Base-by-base conservation (phyloP, 768 basidiomycete species). In the Russula compacta region DNA sequence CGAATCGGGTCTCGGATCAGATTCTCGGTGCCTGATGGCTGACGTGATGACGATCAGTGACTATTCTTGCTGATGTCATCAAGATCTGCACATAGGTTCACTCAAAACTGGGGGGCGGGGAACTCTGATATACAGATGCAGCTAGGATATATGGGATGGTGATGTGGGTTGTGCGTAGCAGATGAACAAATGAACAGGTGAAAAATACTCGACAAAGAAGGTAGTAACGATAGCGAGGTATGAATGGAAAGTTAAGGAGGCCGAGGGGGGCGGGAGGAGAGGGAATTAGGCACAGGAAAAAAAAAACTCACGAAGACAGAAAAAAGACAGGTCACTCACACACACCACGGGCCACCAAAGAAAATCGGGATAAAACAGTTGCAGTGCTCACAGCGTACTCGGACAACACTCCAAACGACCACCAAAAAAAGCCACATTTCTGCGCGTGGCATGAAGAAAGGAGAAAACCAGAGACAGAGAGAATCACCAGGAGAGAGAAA, bases 111-210 rank as follows among this genome's bases (percentile, higher is more conserved):
- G 24, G 24, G 24, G 24, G 24, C n/a, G 24, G 24, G 24, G 24
- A 29, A 29, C 24, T 29, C 24, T 29, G 24, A 29, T 29, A 64
- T 64, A 66, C 64, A 66, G 62, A 66, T 66, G 65, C 65, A 66
- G 65, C 57, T 64, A 64, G 65, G 63, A 59, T 65, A 64, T 64
- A 65, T 53, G 64, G 64, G 49, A 65, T 63, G 61, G 42, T 48
- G 44, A 39, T 64, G 56, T 58, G 61, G 61, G 63, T 49, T 36
- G 65, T 63, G 54, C 57, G 63, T 66, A 63, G 51, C 55, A 66
- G 38, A 57, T 65, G 64, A 49, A 63, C n/a, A 49, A 53, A 39
- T 51, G 55, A 62, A 62, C 29, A 44, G 39, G 55, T 49, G 39
- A 56, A 46, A 46, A 44, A 44, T 42, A 63, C 44, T 53, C 17